Conservation (phyloP, 768 basidiomycete species). For the Dentipellis fragilis region DNA sequence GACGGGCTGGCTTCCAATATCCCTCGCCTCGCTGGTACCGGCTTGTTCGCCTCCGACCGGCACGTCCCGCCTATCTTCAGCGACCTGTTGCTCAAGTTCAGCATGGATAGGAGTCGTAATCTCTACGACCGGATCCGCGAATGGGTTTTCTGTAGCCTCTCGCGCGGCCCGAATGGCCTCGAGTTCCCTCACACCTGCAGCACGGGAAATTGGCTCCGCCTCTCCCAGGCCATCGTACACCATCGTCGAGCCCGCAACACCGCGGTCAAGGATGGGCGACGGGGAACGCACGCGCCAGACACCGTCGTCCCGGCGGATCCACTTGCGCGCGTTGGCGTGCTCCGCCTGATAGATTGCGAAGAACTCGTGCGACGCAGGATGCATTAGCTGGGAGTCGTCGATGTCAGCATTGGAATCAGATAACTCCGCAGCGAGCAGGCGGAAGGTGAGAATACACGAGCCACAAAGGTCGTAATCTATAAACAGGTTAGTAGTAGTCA, state of each 20-base stretch:
- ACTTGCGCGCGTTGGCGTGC: slow-evolving; percentile 53
- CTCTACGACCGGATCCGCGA: neutral
- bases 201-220: neutral
- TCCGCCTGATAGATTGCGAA: slow-evolving; percentile 59
- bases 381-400: slow-evolving; percentile 2
- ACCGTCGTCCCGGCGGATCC: slow-evolving; percentile 34
- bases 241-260: neutral
- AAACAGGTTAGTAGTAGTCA: neutral
- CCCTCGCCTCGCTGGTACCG: too few species aligned
- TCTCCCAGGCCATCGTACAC: neutral
- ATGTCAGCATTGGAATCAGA: neutral
- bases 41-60: too few species aligned
- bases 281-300: neutral
- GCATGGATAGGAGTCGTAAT: too few species aligned
- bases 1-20: too few species aligned
- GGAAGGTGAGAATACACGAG: slow-evolving; percentile 31
- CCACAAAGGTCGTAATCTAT: slow-evolving; percentile 69
- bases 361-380: slow-evolving; percentile 43
- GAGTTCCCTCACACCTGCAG: neutral
- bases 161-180: neutral
- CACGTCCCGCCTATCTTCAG: too few species aligned
- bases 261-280: neutral
- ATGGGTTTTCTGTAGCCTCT: neutral
- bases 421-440: too few species aligned
- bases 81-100: too few species aligned